Evolutionary conservation across 176 grass and related monocot genomes (phyloP).

Genomic region (Aegilops longissima): DNA sequence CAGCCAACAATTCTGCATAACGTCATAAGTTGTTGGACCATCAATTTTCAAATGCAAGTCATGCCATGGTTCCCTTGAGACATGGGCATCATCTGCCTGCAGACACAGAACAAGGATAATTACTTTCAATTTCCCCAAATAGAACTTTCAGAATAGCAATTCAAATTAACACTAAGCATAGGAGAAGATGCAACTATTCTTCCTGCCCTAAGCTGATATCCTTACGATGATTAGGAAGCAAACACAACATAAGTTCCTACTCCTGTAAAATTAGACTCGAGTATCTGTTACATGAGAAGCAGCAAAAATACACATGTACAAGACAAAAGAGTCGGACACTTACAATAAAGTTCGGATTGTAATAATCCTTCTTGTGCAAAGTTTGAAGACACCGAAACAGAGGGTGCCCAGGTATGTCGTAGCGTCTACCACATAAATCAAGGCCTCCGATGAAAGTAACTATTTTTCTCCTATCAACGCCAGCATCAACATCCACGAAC

Average conservation of each 20-base stretch:
- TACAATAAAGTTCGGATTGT: constrained; percentile 83
- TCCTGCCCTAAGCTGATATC: neutral
- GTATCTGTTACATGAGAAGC: neutral
- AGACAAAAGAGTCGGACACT: neutral
- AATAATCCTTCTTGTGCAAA: constrained; percentile 83
- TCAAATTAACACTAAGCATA: neutral
- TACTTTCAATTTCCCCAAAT: neutral
- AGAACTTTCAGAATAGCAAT: neutral
- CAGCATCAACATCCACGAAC: constrained; percentile 77
- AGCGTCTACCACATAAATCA: constrained; percentile 63
- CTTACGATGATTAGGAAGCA: neutral
- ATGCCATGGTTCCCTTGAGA: constrained; percentile 84
- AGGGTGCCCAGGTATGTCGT: constrained; percentile 35
- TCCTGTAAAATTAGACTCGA: neutral
- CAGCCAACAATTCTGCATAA: constrained; percentile 77
- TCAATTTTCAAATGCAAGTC: constrained; percentile 88
- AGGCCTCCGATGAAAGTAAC: constrained; percentile 81
- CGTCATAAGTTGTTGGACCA: constrained; percentile 76
- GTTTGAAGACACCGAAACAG: constrained; percentile 66
- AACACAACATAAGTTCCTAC: neutral
- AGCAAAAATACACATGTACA: neutral
- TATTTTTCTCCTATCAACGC: constrained; percentile 71
- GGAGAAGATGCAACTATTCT: neutral
- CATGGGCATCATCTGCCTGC: constrained; percentile 52
- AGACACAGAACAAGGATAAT: constrained; percentile 15